Base-by-base conservation (phyloP, 148 eudicot species). In the Rhododendron simsii region DNA sequence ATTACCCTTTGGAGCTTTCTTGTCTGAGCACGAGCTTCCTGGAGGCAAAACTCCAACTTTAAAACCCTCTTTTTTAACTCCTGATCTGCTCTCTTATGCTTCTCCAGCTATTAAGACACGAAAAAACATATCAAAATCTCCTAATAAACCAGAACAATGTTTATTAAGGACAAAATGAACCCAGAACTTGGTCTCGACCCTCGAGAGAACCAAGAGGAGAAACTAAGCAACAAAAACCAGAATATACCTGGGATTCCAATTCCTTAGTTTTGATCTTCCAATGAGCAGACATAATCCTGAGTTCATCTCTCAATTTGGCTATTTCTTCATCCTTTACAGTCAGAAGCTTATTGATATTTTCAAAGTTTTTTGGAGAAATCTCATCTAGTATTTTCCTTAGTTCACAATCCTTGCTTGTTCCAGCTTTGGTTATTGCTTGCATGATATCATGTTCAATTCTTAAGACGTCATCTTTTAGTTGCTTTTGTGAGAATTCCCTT, bases 1-100 rank as follows among this genome's bases (percentile, higher is more conserved):
- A 71, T 89, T 92, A 96, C 99, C 93, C 98, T 93, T 89, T 95
- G 96, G 84, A 96, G 98, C 89, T 93, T 96, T 87, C 98, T 91
- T 81, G 98, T 96, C 85, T 96, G 99, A 83, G 98, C 90, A 33
- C 98, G 98, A 90, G 99, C 96, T 86, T 96, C 99, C 83, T 96
- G 98, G 71, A 96, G 98, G 87, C 99, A 95, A 84, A 96, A 95
- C 84, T 96, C 99, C 91, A 96, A 87, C 90, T 95, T 96, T 84
- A 96, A 81, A 57, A 96, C 98, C 86, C 94, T 96, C 89, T 96
- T 96, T 87, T 95, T 96, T 82, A 96, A 85, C 87, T 96, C 98
- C 89, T 94, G 98, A 91, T 96, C 96, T 39, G 93, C 91, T 90
- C 92, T 95, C 85, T 90, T 87, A 71, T 94, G 96, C 89, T 94